These are phyloP conservation scores for Taiwanofungus camphoratus DNA, from an alignment of 1,284 basidiomycete genomes.

Conservation along the genomic window DNA sequence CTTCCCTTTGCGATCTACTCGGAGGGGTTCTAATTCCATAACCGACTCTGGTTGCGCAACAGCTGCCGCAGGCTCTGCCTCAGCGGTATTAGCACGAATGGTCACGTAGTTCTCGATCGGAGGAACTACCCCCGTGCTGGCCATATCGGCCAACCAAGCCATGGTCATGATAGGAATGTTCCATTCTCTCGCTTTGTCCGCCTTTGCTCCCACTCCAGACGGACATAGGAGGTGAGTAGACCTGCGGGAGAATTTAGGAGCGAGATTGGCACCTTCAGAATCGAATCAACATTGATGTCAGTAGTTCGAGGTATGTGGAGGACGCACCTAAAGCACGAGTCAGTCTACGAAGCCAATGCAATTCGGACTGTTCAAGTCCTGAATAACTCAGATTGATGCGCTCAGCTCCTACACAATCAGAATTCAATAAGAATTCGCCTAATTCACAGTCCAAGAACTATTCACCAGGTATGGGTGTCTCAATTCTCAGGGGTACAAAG, in stretches of 20 bases:
- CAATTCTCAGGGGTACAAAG: slow-evolving; percentile 54
- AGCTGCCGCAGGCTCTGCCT: slow-evolving; percentile 8
- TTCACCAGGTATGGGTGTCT: slow-evolving; percentile 47
- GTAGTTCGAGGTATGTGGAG: neutral
- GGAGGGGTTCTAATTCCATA: neutral
- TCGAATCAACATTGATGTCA: slow-evolving; percentile 5
- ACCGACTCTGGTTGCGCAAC: neutral
- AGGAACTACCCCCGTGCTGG: slow-evolving; percentile 39
- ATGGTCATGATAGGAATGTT: slow-evolving; percentile 54
- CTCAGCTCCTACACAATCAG: slow-evolving; percentile 39
- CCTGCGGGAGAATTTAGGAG: slow-evolving; percentile 51
- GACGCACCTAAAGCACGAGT: slow-evolving; percentile 56
- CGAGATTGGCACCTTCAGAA: slow-evolving; percentile 45
- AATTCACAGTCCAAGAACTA: neutral
- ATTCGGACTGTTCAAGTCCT: slow-evolving; percentile 61
- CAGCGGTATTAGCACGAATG: neutral
- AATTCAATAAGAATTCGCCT: slow-evolving; percentile 6
- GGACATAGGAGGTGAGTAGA: slow-evolving; percentile 74
- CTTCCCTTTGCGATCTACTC: slow-evolving; percentile 21
- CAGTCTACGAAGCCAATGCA: slow-evolving; percentile 54
- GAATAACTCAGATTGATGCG: slow-evolving; percentile 57
- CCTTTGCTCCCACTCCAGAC: slow-evolving; percentile 59
- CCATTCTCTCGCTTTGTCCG: slow-evolving; percentile 71
- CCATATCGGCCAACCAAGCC: slow-evolving; percentile 56
- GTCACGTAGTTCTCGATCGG: slow-evolving; percentile 1